These are phyloP conservation scores for Bacidia rubella DNA, from an alignment of 495 filamentous ascomycete genomes.

Conservation along the genomic window DNA sequence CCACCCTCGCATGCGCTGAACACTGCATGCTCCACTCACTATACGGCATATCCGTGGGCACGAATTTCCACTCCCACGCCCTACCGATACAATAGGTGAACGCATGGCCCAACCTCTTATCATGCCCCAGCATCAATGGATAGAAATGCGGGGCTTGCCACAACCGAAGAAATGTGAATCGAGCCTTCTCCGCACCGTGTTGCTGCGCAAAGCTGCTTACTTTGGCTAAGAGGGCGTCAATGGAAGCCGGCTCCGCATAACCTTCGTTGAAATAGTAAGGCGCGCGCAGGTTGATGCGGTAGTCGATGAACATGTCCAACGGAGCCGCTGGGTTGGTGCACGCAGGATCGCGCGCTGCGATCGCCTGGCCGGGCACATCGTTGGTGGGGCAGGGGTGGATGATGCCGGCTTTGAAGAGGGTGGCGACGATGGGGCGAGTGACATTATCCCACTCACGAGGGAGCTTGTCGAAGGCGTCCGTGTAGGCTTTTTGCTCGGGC, in stretches of 20 bases:
- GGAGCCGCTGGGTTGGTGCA: constrained; percentile 14
- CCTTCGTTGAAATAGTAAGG: background rate
- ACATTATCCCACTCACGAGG: constrained; percentile 27
- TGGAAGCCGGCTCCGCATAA: constrained; percentile 20
- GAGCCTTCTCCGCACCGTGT: constrained; percentile 15
- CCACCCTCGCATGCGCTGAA: constrained; percentile 19
- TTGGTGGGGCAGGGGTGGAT: constrained; percentile 16
- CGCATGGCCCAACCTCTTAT: constrained; percentile 20
- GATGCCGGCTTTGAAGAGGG: constrained; percentile 35
- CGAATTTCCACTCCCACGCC: constrained; percentile 34
- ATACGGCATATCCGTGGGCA: constrained; percentile 36
- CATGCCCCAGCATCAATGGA: constrained; percentile 30
- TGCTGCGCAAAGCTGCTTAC: constrained; percentile 22
- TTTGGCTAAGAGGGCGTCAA: constrained; percentile 19
- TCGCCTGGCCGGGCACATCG: constrained; percentile 24
- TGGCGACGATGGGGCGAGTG: constrained; percentile 30
- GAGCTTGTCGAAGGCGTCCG: constrained; percentile 16
- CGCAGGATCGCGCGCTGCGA: constrained; percentile 25
- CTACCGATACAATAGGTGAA: constrained; percentile 30
- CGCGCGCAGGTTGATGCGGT: constrained; percentile 14
- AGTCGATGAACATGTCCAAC: constrained; percentile 32
- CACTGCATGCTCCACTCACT: constrained; percentile 33
- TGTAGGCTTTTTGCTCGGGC: constrained; percentile 5
- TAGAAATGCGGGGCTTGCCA: constrained; percentile 40
- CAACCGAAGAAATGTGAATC: constrained; percentile 33